Evolutionary conservation across 768 basidiomycete species (phyloP), one percentile per base, ranked within the genome.

Genomic region (Suillus spraguei): DNA sequence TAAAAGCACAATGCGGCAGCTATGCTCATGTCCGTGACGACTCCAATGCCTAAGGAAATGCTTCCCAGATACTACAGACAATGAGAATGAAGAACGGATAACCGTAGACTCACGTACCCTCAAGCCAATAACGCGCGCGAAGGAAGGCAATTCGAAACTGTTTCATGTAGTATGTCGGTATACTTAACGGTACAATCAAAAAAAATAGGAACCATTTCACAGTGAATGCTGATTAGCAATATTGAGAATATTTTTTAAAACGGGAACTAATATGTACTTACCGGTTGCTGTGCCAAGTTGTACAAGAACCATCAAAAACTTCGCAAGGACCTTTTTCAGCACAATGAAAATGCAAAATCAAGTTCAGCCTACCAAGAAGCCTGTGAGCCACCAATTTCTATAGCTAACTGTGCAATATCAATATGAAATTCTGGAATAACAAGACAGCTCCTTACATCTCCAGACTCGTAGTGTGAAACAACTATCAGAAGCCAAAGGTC

Each of bases 391-490:
- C 11, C 81, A 62, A 64, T 87, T 87, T 39, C 78, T 76, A 47
- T 84, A 77, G 74, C 87, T 87, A 68, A 88, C 87, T 88, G 64
- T 56, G n/a, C 38, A 3, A 35, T 24, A 59, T 63, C 33, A 60
- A 13, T 33, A 32, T 3, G 36, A 35, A 16, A n/a, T 44, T 47
- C 6, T 36, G 38, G 13, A 39, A 42, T 22, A 44, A 11, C 8
- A 20, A 63, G n/a, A 70, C 55, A 33, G 76, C 67, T 60, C 16
- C 74, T 63, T 72, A 87, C 87, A 88, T 72, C 85, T 74, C 85
- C 85, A 88, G 14, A 88, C 86, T 16, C 87, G 83, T 73, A 87
- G 76, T 1, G 84, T 78, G 63, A 87, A 88, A 56, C 80, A 79
- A 44, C 86, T 88, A 59, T 20, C 33, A 3, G 28, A 39, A 60